Base-by-base conservation (phyloP, 2,329 filamentous ascomycete genomes). In the Botryotinia calthae region DNA sequence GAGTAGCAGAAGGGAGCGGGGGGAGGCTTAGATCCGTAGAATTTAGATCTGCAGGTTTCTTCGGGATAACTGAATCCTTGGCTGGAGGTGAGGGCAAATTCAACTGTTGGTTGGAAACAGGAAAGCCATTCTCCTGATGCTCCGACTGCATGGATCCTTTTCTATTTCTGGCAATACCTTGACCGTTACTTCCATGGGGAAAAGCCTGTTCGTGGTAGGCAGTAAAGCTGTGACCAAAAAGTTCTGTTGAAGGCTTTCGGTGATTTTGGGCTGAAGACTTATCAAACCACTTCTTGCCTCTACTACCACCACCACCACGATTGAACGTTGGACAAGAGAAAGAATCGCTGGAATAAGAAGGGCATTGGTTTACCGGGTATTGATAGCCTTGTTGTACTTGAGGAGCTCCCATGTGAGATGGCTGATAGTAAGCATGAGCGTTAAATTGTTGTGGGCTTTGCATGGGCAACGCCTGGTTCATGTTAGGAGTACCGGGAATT, bases 401-500 rank as follows among this genome's bases (percentile, higher is more conserved):
- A 82, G 74, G 80, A 71, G 74, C 77, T 73, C 75, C 81, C 76
- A 80, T 81, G 68, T 80, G 79, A 72, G 78, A 78, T 74, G 77
- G 76, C 58, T 80, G 80, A 81, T 81, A 80, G 82, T 81, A 73
- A 48, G 51, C 51, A 56, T 63, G 65, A 25, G 65, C 79, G 79
- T 83, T 84, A 84, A 87, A 89, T 87, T 88, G 76, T 54, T 79
- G 80, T 18, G 75, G 77, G 54, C 74, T 76, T 82, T 86, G 86
- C 83, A 93, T 92, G 66, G 92, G 87, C 82, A 94, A 90, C 67
- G 87, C 87, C 59, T 86, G 84, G 72, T 85, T 87, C 90, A 90
- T 90, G 84, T 91, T 89, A 75, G 93, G 90, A 44, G 91, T 92
- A 75, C 87, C 87, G 73, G 91, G 90, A 78, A 91, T 87, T 51